Conservation (phyloP, 2,329 filamentous ascomycete genomes). For the Chalaropsis ovoidea region DNA sequence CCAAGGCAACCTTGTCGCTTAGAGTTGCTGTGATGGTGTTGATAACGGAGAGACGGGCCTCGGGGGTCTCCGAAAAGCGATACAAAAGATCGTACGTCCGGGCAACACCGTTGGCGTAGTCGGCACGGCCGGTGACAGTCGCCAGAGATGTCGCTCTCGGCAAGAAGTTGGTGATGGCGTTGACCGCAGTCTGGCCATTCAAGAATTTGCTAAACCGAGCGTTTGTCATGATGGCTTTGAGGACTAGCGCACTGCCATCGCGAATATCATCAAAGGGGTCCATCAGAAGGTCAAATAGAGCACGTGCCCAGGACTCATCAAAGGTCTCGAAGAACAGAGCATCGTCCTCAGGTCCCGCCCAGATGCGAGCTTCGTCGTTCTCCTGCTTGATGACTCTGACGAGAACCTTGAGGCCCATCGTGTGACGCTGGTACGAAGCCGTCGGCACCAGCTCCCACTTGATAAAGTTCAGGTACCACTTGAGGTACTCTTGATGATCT, state of each 20-base stretch:
- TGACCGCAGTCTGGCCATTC: conserved; percentile 21
- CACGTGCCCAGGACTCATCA: conserved; percentile 46
- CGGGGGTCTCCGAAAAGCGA: conserved; percentile 40
- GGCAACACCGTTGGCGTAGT: conserved; percentile 86
- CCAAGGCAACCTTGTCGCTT: conserved; percentile 53
- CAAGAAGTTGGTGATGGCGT: conserved; percentile 41
- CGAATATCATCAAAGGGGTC: conserved; percentile 92
- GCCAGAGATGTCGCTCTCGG: conserved; percentile 48
- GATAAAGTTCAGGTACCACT: conserved; percentile 65
- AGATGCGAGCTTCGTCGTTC: conserved; percentile 42
- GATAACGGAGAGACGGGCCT: conserved; percentile 43
- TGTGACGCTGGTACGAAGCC: conserved; percentile 81
- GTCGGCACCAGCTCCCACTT: conserved; percentile 65
- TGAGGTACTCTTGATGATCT: conserved; percentile 55
- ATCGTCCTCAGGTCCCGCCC: conserved; percentile 36
- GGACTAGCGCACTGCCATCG: conserved; percentile 42
- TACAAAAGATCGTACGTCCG: conserved; percentile 63
- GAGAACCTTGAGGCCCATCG: conserved; percentile 65
- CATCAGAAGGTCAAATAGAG: conserved; percentile 67
- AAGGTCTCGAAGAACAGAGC: conserved; percentile 36
- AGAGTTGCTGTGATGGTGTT: conserved; percentile 50
- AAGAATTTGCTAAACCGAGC: conserved; percentile 30
- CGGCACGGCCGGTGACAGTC: conserved; percentile 66
- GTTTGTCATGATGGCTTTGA: conserved; percentile 42
- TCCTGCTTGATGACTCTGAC: conserved; percentile 58